Evolutionary conservation across 2,329 filamentous ascomycete species (phyloP).

Genomic region (Venturia oleaginea): DNA sequence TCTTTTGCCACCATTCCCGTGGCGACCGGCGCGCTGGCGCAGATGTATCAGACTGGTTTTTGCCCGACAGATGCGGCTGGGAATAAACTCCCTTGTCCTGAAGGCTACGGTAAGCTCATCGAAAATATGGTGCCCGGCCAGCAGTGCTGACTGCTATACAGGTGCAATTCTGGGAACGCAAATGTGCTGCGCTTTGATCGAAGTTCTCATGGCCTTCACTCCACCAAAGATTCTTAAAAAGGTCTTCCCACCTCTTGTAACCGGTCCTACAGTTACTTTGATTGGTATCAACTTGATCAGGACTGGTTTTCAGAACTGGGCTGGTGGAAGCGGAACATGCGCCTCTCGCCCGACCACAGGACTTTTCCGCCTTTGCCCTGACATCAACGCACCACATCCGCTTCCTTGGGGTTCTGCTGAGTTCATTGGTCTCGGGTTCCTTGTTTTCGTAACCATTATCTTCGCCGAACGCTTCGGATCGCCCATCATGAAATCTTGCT

Average conservation of each 20-base stretch:
- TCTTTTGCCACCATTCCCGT: constrained; percentile 71
- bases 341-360: constrained; percentile 36
- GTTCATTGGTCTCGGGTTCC: constrained; percentile 65
- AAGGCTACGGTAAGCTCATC: constrained; percentile 62
- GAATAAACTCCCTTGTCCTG: constrained; percentile 61
- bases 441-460: constrained; percentile 71
- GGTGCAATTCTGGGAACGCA: constrained; percentile 49
- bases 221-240: constrained; percentile 59
- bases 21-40: constrained; percentile 59
- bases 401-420: constrained; percentile 71
- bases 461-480: constrained; percentile 72
- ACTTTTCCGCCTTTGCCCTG: constrained; percentile 48
- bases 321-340: constrained; percentile 59
- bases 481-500: constrained; percentile 75
- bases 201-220: constrained; percentile 66
- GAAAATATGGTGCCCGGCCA: neutral
- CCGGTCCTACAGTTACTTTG: constrained; percentile 57
- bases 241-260: constrained; percentile 70
- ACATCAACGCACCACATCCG: constrained; percentile 58
- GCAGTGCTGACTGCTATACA: neutral
- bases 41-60: constrained; percentile 70
- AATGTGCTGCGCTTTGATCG: constrained; percentile 44
- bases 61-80: constrained; percentile 53
- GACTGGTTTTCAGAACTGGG: constrained; percentile 68
- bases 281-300: constrained; percentile 67